These are phyloP conservation scores for Ustilago sp. DNA, from an alignment of 1,284 basidiomycete species.

Conservation along the genomic window DNA sequence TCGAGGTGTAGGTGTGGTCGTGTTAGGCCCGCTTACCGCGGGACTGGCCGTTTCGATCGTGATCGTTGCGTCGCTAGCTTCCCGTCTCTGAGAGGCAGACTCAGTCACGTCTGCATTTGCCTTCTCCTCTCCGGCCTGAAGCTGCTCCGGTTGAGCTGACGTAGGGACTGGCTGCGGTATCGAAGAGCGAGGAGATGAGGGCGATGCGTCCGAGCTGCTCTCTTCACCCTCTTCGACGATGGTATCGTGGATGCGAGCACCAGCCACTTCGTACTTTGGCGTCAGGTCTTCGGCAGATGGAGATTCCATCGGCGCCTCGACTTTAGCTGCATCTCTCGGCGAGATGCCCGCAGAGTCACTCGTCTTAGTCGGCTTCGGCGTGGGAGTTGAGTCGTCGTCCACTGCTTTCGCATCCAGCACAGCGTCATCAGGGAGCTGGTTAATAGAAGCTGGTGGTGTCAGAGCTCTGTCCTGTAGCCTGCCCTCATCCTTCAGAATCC, in stretches of 20 bases:
- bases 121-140: background rate
- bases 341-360: background rate
- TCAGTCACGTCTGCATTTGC: background rate
- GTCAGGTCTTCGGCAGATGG: slow-evolving; percentile 22
- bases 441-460: slow-evolving; percentile 29
- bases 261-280: slow-evolving; percentile 31
- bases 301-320: slow-evolving; percentile 13
- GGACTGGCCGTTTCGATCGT: slow-evolving; percentile 34
- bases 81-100: slow-evolving; percentile 7
- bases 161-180: slow-evolving; percentile 17
- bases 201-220: slow-evolving; percentile 39
- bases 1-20: slow-evolving; percentile 44
- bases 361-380: background rate
- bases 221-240: slow-evolving; percentile 48
- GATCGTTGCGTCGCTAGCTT: slow-evolving; percentile 39
- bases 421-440: slow-evolving; percentile 17
- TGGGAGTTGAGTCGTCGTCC: slow-evolving; percentile 13
- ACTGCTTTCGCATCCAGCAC: slow-evolving; percentile 1
- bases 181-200: slow-evolving; percentile 15
- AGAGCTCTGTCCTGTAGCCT: slow-evolving; percentile 32
- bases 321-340: background rate
- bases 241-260: slow-evolving; percentile 35
- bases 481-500: slow-evolving; percentile 51
- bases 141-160: background rate
- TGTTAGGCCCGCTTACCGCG: slow-evolving; percentile 34